Evolutionary conservation across 2,329 filamentous ascomycete genomes (phyloP), one percentile per base, ranked within the genome.

Genomic region (Fusarium veterinarium): DNA sequence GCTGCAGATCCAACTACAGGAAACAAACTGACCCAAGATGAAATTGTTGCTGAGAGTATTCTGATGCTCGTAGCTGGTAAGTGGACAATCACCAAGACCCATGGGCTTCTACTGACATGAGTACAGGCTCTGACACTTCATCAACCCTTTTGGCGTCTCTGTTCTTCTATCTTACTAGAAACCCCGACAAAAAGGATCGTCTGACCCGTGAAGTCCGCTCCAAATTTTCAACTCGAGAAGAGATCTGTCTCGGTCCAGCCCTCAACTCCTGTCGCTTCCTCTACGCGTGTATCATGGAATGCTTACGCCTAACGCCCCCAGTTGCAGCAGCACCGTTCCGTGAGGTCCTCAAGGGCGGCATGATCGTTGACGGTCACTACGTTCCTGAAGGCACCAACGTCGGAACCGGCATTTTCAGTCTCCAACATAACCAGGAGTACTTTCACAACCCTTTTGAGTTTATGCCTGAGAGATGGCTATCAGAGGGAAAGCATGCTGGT

Each of bases 81-180:
- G 23, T 37, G 30, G 31, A 31, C 31, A 31, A 13, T 8, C 31
- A 31, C 31, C 31, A 31, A 31, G 31, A 31, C 12, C 31, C 31
- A 31, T 31, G 12, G 31, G 31, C 31, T 31, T 13, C 31, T 31
- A 31, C 31, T 31, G 31, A 49, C 19, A 33, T 16, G 20, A 12
- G 10, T n/a, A 33, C n/a, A 58, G 55, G 55, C 19, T 58, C 55
- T 37, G 55, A 58, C 55, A 58, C 55, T 38, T 58, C 55, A 16
- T 58, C 55, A 23, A 58, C 55, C 25, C 41, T 58, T 3, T n/a
- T 58, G 23, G 31, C 55, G 4, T 58, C 55, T 30, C 4, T 58
- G 8, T 58, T 58, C 17, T 49, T 58, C 23, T 58, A 58, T 12
- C 40, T 58, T 16, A 58, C 42, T 33, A 49, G 55, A 2, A 58